Evolutionary conservation across 1,139 yeast genomes (phyloP), one percentile per base, ranked within the genome.

Genomic region (Candida neerlandica): DNA sequence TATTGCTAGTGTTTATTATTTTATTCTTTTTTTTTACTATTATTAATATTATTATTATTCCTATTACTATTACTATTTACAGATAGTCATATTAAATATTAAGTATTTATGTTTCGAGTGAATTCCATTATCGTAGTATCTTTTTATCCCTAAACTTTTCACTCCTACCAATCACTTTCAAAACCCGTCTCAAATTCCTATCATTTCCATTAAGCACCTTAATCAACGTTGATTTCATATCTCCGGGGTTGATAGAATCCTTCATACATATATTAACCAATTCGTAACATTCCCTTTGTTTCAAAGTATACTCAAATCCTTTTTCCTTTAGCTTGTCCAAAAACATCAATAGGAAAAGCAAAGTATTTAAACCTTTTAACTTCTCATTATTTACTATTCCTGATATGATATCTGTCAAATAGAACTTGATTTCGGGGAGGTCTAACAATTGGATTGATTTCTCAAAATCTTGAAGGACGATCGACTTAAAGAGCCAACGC

Each of bases 401-500:
- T 16, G 63, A 55, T 47, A 67, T 62, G 15, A 61, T 57, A 4
- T 63, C 62, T 12, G 58, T 52, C 53, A 66, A 53, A 19, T 60
- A 50, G 32, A 55, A 53, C 3, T 59, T 51, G 21, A 70, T 54
- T 43, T 3, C 57, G 43, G 41, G 61, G 27, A 52, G 52, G 1
- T 58, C 49, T 16, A 70, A 55, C 16, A 71, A 55, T 44, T 58
- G 56, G 14, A 65, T 29, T 1, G 70, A 56, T 30, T 59, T 59
- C 21, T 37, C 33, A 4, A 71, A 70, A 41, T 67, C 65, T 15
- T 62, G 63, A 29, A 56, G 50, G 7, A 70, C 68, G 51, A 69
- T 58, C 21, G 58, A 51, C 50, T 60, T 61, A 45, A 63, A 61
- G n/a, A 68, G 51, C 45, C 53, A 56, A 14, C 62, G 59, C 30